Base-by-base conservation (phyloP, 2,329 filamentous ascomycete species). In the Ilyonectria sp. region DNA sequence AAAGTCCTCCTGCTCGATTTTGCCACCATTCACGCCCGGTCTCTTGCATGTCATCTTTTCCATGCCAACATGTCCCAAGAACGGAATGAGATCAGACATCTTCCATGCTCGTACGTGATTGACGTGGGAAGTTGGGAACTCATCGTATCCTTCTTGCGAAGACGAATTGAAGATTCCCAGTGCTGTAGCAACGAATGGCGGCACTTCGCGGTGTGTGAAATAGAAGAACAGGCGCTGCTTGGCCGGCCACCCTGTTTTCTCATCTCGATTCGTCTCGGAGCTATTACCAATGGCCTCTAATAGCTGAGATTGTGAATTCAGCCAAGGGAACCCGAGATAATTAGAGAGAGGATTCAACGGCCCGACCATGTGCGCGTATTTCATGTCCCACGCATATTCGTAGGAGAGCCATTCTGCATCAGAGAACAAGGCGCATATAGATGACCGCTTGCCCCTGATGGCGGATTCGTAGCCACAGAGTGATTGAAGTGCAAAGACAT, bases 351-450 rank as follows among this genome's bases (percentile, higher is more conserved):
- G 71, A 9, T 74, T 74, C 8, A 73, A 54, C 1, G 70, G 72
- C 0, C 72, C 72, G 1, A 74, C 72, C 72, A 74, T 74, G 21
- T 74, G 56, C 5, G 72, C 70, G 37, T 74, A 74, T 58, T 72
- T 74, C 72, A 74, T 73, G 19, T 74, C 72, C 72, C 72, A 74
- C 2, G 72, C 72, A 19, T 74, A 74, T 31, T 74, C 72, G 19
- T 73, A 74, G 0, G 72, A 74, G 1, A 74, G 54, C 72, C 72
- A 74, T 40, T 74, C 72, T 0, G 72, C 60, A 6, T 74, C 72
- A 0, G 72, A 73, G 35, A 74, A 74, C 0, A 74, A 4, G 23
- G 43, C 60, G 3, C 72, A 74, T 1, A 74, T 64, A 0, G 63
- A 63, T 0, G 72, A 74, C 17, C 68, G 69, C 19, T 67, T 55